A percentile compares a stretch with the other conserved stretches of the same genome.
Evolutionary conservation across 1,284 basidiomycete species (phyloP).

Genomic region (Pseudozyma thailandica): DNA sequence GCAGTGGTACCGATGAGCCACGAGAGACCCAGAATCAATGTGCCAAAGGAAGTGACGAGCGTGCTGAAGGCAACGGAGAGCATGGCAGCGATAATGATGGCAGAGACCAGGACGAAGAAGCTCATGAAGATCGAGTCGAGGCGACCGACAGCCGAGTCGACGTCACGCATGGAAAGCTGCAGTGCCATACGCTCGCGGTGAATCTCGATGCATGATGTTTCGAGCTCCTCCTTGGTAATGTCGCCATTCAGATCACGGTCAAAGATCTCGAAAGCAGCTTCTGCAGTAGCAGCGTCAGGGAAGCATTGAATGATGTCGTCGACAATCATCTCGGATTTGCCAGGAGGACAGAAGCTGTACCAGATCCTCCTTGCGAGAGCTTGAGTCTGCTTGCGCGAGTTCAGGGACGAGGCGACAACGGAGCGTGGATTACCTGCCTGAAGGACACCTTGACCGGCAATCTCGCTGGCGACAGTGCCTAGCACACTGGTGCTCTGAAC

Average conservation of each 20-base stretch:
- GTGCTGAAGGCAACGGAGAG: slow-evolving; percentile 78
- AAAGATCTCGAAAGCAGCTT: slow-evolving; percentile 77
- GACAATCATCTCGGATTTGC: slow-evolving; percentile 71
- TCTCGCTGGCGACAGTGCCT: slow-evolving; percentile 74
- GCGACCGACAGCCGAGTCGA: slow-evolving; percentile 82
- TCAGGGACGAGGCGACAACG: slow-evolving; percentile 44
- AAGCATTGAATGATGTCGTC: slow-evolving; percentile 82
- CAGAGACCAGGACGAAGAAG: slow-evolving; percentile 74
- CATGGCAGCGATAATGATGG: slow-evolving; percentile 73
- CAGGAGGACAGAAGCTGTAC: slow-evolving; percentile 80
- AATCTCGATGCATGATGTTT: slow-evolving; percentile 80
- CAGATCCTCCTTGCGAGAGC: slow-evolving; percentile 85
- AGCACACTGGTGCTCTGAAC: slow-evolving; percentile 66
- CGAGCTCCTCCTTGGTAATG: slow-evolving; percentile 78
- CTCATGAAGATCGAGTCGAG: slow-evolving; percentile 70
- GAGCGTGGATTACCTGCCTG: slow-evolving; percentile 76
- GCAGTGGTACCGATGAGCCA: slow-evolving; percentile 83
- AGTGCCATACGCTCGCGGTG: slow-evolving; percentile 86
- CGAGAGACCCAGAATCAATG: slow-evolving; percentile 83
- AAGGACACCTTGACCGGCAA: slow-evolving; percentile 61
- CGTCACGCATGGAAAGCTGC: slow-evolving; percentile 86
- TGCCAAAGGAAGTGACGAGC: slow-evolving; percentile 82
- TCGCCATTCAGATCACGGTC: slow-evolving; percentile 87
- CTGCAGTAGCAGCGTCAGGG: slow-evolving; percentile 64
- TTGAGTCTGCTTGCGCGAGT: slow-evolving; percentile 77